Conservation (phyloP, 2,329 filamentous ascomycete species). For the Hypomyces perniciosus region DNA sequence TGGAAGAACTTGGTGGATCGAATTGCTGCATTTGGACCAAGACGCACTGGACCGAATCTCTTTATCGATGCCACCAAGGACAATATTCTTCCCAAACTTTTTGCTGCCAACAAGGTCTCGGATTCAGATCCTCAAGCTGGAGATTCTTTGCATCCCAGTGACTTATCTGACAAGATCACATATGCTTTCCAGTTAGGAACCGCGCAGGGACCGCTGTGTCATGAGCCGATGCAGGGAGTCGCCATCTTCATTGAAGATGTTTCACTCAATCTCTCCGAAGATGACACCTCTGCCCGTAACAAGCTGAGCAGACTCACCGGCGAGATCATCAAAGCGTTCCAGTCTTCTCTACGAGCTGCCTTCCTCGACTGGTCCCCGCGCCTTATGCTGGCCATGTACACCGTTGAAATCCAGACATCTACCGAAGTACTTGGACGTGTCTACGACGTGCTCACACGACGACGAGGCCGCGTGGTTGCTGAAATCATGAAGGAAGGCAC, state of each 20-base stretch:
- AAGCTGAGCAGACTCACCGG: slow-evolving; percentile 77
- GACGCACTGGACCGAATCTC: slow-evolving; percentile 79
- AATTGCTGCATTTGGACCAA: slow-evolving; percentile 86
- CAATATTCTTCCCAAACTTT: slow-evolving; percentile 67
- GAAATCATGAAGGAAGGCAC: slow-evolving; percentile 93
- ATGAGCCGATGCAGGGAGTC: slow-evolving; percentile 88
- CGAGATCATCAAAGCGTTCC: slow-evolving; percentile 85
- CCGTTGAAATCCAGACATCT: slow-evolving; percentile 92
- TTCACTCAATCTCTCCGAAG: slow-evolving; percentile 49
- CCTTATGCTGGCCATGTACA: slow-evolving; percentile 97
- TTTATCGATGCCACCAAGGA: slow-evolving; percentile 76
- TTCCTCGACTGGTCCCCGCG: slow-evolving; percentile 95
- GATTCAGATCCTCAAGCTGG: slow-evolving; percentile 34
- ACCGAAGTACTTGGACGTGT: slow-evolving; percentile 93
- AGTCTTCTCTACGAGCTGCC: slow-evolving; percentile 73
- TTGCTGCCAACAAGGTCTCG: slow-evolving; percentile 32
- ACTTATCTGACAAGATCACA: slow-evolving; percentile 82
- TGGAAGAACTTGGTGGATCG: slow-evolving; percentile 74
- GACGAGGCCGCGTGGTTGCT: slow-evolving; percentile 80
- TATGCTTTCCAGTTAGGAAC: slow-evolving; percentile 94
- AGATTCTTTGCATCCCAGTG: slow-evolving; percentile 51
- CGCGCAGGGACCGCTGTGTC: slow-evolving; percentile 81
- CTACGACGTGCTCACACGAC: slow-evolving; percentile 94
- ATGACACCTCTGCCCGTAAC: slow-evolving; percentile 54
- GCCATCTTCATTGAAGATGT: slow-evolving; percentile 86